Base-by-base conservation (phyloP, 306 rosid genomes). In the Alnus rubra region DNA sequence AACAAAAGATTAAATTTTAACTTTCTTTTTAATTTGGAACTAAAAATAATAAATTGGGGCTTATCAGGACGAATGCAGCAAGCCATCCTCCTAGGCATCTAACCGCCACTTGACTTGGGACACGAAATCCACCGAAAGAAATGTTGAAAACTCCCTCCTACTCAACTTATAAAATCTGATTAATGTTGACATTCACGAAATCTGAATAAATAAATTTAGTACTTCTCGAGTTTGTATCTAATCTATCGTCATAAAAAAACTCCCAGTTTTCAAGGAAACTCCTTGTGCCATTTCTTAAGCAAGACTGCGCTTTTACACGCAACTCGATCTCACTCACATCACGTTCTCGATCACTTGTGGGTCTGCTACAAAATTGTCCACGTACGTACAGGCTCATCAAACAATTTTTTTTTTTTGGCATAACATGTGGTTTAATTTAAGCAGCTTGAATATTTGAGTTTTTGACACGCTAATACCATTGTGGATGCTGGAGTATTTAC, bases 301-400 rank as follows among this genome's bases (percentile, higher is more conserved):
- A 37, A 69, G 69, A 54, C 69, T 72, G 60, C 73, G 47, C 65
- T 69, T 77, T 16, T 35, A 31, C 74, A 84, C 88, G 85, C 88
- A 84, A 81, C 80, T 69, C n/a, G n/a, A n/a, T n/a, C 42, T 45
- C 47, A 1, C 45, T 44, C 44, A 3, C 44, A 7, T 76, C 51
- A 69, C 15, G 49, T 63, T 10, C 39, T 77, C 28, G 28, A 23
- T 48, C 23, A 42, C 80, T 62, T 31, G 69, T 55, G 65, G 58
- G 3, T 18, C 23, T 19, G 9, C 39, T 14, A 19, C 49, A 77
- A 31, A 47, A 4, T 72, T 55, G 68, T 76, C 7, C 49, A 16
- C 49, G 28, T n/a, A n/a, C n/a, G n/a, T 39, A 4, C 44, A 39
- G 19, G 74, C 77, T 74, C 54, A 51, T 56, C 76, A 69, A 67